phyloP scores from a whole-genome alignment of 2,329 filamentous ascomycete genomes.

The Pyrenochaeta sp. region DNA sequence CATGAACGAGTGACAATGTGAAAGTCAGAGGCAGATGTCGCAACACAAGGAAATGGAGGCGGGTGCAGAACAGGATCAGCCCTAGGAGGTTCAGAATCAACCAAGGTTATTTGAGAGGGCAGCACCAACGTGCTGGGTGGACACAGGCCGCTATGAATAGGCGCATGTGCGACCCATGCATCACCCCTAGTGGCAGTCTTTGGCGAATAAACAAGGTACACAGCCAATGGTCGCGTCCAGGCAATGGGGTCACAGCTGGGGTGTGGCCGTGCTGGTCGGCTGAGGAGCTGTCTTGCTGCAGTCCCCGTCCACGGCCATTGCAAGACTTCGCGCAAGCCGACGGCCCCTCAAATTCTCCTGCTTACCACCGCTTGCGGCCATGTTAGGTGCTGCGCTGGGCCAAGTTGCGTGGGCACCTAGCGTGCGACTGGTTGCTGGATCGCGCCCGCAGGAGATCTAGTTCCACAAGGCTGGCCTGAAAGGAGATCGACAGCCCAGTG shows the following conservation, averaged over 20 bases:
- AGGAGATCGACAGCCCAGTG: slow-evolving; percentile 5
- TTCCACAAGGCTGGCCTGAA: slow-evolving; percentile 15
- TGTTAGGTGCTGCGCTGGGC: not conserved
- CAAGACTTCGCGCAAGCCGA: slow-evolving; percentile 4
- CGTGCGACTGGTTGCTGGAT: not conserved
- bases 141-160: slow-evolving; percentile 34
- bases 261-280: slow-evolving; percentile 34
- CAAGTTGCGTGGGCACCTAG: not conserved
- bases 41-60: slow-evolving; percentile 7
- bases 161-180: slow-evolving; percentile 32
- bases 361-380: not conserved
- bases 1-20: slow-evolving; percentile 31
- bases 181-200: slow-evolving; percentile 19
- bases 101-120: slow-evolving; percentile 7
- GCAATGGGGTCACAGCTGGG: slow-evolving; percentile 7
- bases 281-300: slow-evolving; percentile 10
- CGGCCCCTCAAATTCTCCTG: not conserved
- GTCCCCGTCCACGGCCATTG: not conserved
- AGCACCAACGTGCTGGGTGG: slow-evolving; percentile 10
- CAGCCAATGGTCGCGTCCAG: slow-evolving; percentile 25
- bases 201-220: slow-evolving; percentile 23
- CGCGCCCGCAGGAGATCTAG: not conserved
- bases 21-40: slow-evolving; percentile 21
- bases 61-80: slow-evolving; percentile 12
- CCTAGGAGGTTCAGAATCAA: slow-evolving; percentile 8